phyloP scores from a whole-genome alignment of 2,329 filamentous ascomycete genomes.

The Coniochaeta sp. region DNA sequence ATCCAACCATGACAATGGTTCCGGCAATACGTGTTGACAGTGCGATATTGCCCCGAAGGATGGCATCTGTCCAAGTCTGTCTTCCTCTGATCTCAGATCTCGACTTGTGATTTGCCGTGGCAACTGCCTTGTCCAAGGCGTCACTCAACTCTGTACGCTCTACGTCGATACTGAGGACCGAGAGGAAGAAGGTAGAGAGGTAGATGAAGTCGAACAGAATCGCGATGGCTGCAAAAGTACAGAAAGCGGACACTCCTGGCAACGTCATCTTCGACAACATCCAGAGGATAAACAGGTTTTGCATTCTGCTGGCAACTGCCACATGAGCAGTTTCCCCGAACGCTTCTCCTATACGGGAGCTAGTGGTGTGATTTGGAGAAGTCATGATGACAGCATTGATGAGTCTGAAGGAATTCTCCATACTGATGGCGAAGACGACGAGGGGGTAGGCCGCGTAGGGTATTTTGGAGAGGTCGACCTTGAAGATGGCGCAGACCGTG shows the following conservation, averaged over 20 bases:
- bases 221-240: slow-evolving; percentile 67
- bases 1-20: slow-evolving; percentile 63
- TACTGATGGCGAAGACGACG: slow-evolving; percentile 67
- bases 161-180: slow-evolving; percentile 73
- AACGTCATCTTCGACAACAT: slow-evolving; percentile 60
- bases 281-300: slow-evolving; percentile 62
- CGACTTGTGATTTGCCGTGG: slow-evolving; percentile 32
- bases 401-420: slow-evolving; percentile 72
- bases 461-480: slow-evolving; percentile 67
- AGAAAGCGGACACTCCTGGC: slow-evolving; percentile 66
- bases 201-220: slow-evolving; percentile 72
- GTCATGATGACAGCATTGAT: slow-evolving; percentile 72
- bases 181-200: slow-evolving; percentile 71
- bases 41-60: slow-evolving; percentile 58
- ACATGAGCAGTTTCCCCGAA: slow-evolving; percentile 66
- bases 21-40: slow-evolving; percentile 69
- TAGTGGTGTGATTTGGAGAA: slow-evolving; percentile 59
- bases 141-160: slow-evolving; percentile 69
- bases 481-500: slow-evolving; percentile 68
- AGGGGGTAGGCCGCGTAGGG: slow-evolving; percentile 69
- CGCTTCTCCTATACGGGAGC: slow-evolving; percentile 63
- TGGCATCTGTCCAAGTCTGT: slow-evolving; percentile 50
- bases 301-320: slow-evolving; percentile 57
- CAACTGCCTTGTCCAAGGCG: slow-evolving; percentile 45
- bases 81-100: slow-evolving; percentile 14